Conservation (phyloP, 495 filamentous ascomycete species). For the Penicillium cataractarum region DNA sequence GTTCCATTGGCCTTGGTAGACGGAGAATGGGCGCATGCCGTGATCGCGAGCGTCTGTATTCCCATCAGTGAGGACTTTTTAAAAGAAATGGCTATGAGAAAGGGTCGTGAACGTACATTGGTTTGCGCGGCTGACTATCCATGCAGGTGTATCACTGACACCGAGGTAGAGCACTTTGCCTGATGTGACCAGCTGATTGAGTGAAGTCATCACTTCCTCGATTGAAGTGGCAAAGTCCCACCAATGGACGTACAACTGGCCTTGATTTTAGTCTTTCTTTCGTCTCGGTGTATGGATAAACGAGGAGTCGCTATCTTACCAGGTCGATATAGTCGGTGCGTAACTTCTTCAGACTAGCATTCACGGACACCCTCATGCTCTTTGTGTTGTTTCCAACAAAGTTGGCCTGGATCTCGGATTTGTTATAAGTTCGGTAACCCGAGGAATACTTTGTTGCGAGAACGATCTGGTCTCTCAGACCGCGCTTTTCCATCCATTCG, state of each 20-base stretch:
- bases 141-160: constrained; percentile 55
- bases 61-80: too few species aligned
- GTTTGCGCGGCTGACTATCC: constrained; percentile 69
- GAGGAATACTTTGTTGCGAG: constrained; percentile 75
- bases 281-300: not conserved
- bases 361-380: constrained; percentile 56
- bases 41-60: constrained; percentile 64
- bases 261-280: not conserved
- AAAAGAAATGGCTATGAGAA: too few species aligned
- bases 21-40: constrained; percentile 63
- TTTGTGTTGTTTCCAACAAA: constrained; percentile 61
- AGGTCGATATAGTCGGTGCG: constrained; percentile 73
- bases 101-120: constrained; percentile 45
- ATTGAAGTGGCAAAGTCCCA: constrained; percentile 51
- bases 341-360: constrained; percentile 60
- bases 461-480: constrained; percentile 19
- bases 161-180: constrained; percentile 55
- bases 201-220: constrained; percentile 48
- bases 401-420: constrained; percentile 51
- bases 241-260: constrained; percentile 39
- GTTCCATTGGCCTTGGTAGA: constrained; percentile 70
- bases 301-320: constrained; percentile 48
- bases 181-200: constrained; percentile 39
- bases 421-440: constrained; percentile 26
- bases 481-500: constrained; percentile 22